phyloP scores from a whole-genome alignment of 179 eudicot species.

The Patellifolia procumbens region DNA sequence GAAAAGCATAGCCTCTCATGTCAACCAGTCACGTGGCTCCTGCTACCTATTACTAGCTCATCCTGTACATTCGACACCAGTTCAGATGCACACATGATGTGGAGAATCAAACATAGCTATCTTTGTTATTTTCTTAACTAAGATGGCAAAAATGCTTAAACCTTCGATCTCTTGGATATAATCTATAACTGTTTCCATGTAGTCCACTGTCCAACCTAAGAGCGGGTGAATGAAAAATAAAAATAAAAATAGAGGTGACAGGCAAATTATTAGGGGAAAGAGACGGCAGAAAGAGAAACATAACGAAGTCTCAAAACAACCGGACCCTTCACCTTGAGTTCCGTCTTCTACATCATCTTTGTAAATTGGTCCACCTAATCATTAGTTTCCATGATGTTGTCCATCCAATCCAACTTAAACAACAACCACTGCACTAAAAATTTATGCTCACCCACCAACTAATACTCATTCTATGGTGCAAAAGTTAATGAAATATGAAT shows the following conservation, averaged over 20 bases:
- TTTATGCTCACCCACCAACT: background rate
- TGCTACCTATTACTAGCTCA: background rate
- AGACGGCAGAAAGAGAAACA: background rate
- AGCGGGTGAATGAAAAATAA: background rate
- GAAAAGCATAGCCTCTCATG: no score
- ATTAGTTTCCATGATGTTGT: background rate
- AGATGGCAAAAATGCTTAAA: background rate
- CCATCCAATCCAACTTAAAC: background rate
- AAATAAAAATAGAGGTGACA: background rate
- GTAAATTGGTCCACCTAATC: background rate
- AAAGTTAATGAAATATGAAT: background rate
- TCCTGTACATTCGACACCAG: background rate
- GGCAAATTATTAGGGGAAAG: background rate
- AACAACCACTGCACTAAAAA: background rate
- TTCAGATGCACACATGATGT: background rate
- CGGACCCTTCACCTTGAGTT: background rate
- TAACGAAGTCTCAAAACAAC: background rate
- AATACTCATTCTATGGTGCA: background rate
- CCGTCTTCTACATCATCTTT: background rate
- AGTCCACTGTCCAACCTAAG: no score
- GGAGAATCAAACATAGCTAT: background rate
- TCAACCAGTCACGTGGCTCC: background rate
- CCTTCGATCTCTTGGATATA: background rate
- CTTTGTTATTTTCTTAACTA: no score
- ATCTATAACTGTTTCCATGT: background rate